Evolutionary conservation across 257 asterid genomes (phyloP).

Genomic region (Solanum tacnaense): DNA sequence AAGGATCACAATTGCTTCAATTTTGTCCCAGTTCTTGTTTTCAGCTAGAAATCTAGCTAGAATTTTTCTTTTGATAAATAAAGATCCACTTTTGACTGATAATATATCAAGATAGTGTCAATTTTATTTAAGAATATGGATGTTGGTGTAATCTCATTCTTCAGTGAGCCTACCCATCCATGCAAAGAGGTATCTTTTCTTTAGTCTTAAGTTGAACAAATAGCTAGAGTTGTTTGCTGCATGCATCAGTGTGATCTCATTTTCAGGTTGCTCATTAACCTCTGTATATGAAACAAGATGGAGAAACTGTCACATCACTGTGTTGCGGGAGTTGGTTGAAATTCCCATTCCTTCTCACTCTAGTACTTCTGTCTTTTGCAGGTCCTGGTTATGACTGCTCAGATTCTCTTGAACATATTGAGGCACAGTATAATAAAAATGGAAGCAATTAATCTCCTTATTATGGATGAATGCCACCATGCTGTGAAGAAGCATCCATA

Average conservation of each 20-base stretch:
- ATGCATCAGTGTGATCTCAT: not conserved
- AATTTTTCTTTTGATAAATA: not conserved
- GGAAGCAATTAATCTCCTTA: conserved; percentile 88
- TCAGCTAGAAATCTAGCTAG: not conserved
- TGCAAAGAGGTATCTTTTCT: not conserved
- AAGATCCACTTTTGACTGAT: not conserved
- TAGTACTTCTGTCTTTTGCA: conserved; percentile 24
- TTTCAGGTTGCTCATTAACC: not conserved
- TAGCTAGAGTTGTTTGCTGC: not conserved
- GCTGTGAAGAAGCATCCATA: conserved; percentile 99
- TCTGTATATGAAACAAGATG: not conserved
- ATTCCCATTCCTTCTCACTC: not conserved
- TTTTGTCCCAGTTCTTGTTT: not conserved
- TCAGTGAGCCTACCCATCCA: not conserved
- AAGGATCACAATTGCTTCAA: not conserved
- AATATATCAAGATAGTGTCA: not conserved
- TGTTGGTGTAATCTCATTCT: not conserved
- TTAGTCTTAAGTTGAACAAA: not conserved
- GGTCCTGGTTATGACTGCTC: conserved; percentile 99
- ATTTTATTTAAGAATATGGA: not conserved
- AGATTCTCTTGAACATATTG: conserved; percentile 88
- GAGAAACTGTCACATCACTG: not conserved
- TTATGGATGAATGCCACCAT: conserved; percentile 98
- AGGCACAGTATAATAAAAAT: conserved; percentile 94
- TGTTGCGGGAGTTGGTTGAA: not conserved